Evolutionary conservation across 139 green algal genomes (phyloP).

Genomic region (Chlorella sorokiniana): DNA sequence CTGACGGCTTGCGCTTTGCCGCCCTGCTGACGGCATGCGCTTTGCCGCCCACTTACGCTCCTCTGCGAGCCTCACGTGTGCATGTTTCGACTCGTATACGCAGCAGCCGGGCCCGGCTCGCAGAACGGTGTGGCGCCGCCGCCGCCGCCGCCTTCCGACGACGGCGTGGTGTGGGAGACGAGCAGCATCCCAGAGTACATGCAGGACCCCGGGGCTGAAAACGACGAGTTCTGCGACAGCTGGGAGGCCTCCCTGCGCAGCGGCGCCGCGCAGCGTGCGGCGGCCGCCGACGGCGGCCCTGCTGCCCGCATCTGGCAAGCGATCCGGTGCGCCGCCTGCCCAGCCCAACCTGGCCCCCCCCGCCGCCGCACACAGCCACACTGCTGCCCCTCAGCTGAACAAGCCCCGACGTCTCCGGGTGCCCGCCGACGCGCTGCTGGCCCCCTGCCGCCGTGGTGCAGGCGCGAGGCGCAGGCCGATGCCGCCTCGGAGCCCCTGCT

Average conservation of each 20-base stretch:
- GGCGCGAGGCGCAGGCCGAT: constrained; percentile 53
- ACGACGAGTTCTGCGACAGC: constrained; percentile 11
- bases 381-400: neutral
- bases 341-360: neutral
- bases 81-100: neutral
- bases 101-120: neutral
- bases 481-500: constrained; percentile 61
- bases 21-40: no score
- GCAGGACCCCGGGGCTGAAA: neutral
- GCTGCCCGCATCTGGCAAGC: neutral
- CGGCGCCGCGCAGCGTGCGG: neutral
- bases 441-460: neutral
- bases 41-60: neutral
- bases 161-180: neutral
- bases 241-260: constrained; percentile 21
- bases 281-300: neutral
- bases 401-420: neutral
- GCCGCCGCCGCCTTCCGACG: no score
- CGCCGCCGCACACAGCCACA: neutral
- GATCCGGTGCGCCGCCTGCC: neutral
- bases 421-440: neutral
- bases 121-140: neutral
- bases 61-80: neutral
- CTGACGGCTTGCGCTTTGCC: no score
- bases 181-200: constrained; percentile 23